Conservation (phyloP, 202 grass and related monocot genomes). For the Carex sylvatica region DNA sequence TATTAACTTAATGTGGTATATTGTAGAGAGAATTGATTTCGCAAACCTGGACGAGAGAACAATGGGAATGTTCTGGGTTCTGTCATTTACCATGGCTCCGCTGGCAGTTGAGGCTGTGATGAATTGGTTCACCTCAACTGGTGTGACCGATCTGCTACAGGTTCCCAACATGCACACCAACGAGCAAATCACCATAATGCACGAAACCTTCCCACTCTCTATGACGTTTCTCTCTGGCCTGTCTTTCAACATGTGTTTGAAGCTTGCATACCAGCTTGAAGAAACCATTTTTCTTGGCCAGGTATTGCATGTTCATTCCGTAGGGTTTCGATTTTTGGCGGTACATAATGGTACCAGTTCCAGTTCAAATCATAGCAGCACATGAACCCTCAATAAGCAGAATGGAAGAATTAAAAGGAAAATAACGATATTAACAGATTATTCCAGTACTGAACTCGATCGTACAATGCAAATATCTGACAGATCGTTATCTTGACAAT, state of each 20-base stretch:
- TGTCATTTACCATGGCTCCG: slow-evolving; percentile 93
- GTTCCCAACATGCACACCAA: slow-evolving; percentile 75
- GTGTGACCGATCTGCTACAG: slow-evolving; percentile 70
- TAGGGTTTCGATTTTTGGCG: background rate
- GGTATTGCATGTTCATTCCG: slow-evolving; percentile 35
- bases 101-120: slow-evolving; percentile 91
- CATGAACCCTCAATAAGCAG: background rate
- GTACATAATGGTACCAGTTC: background rate
- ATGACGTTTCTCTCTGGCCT: slow-evolving; percentile 93
- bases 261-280: slow-evolving; percentile 94
- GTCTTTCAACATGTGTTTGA: slow-evolving; percentile 93
- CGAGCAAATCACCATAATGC: slow-evolving; percentile 80
- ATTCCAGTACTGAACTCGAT: background rate
- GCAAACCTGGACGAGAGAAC: slow-evolving; percentile 83
- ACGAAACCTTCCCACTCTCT: slow-evolving; percentile 82
- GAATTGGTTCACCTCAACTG: slow-evolving; percentile 88
- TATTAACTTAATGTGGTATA: background rate
- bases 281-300: slow-evolving; percentile 96
- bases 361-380: background rate
- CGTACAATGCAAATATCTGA: background rate
- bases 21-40: slow-evolving; percentile 87
- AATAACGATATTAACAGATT: background rate
- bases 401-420: background rate
- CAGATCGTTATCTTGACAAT: background rate
- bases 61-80: slow-evolving; percentile 99